Conservation (phyloP, 768 basidiomycete genomes). For the Boletus coccyginus region DNA sequence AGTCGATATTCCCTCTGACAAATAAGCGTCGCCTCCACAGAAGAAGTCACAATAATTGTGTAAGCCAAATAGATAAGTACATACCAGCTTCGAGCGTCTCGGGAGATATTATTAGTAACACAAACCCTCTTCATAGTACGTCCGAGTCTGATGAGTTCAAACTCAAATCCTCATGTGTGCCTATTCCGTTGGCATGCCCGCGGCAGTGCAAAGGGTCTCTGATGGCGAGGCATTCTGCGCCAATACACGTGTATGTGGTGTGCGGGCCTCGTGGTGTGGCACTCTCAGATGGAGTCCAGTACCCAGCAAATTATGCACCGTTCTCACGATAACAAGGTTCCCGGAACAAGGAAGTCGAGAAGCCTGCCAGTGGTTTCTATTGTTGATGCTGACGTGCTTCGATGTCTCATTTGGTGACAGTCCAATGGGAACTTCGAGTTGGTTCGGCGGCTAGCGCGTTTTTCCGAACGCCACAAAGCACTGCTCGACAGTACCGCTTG, state of each 20-base stretch:
- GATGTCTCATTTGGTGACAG: neutral
- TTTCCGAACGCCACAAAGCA: slow-evolving; percentile 26
- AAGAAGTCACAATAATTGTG: neutral
- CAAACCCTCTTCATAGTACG: no score
- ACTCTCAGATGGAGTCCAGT: neutral
- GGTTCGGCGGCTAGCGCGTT: neutral
- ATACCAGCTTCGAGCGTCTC: neutral
- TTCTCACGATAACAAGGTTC: slow-evolving; percentile 14
- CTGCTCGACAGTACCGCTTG: slow-evolving; percentile 2
- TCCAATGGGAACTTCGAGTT: neutral
- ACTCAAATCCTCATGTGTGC: neutral
- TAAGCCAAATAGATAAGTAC: neutral
- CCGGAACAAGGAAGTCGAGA: slow-evolving; percentile 21
- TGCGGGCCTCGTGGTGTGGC: slow-evolving; percentile 15
- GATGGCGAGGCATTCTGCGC: neutral
- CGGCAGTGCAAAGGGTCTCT: neutral
- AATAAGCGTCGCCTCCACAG: slow-evolving; percentile 21
- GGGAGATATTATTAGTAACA: no score
- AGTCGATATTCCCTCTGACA: neutral
- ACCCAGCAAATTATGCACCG: neutral
- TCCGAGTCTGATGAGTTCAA: neutral
- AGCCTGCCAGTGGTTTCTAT: slow-evolving; percentile 14
- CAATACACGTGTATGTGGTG: slow-evolving; percentile 15
- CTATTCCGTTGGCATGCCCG: neutral
- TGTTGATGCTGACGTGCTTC: slow-evolving; percentile 14